A percentile compares a stretch with the other conserved stretches of the same genome.
phyloP scores from a whole-genome alignment of 2,329 filamentous ascomycete genomes.

The Microsporum canis region DNA sequence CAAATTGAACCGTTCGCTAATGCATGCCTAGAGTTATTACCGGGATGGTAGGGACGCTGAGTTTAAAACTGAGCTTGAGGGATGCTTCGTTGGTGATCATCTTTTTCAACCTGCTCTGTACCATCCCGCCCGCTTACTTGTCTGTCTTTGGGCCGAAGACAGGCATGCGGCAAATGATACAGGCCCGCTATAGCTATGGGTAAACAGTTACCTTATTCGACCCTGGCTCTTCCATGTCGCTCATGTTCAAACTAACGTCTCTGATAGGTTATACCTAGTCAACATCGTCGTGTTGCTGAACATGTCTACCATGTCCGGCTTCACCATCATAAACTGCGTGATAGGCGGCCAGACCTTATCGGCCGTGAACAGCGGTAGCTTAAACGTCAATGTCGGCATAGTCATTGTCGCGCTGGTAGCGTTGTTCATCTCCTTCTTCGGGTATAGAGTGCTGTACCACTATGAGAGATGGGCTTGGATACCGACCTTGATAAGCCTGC shows the following conservation, averaged over 20 bases:
- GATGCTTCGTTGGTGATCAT: slow-evolving; percentile 15
- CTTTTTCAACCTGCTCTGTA: slow-evolving; percentile 23
- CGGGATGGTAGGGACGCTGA: slow-evolving; percentile 15
- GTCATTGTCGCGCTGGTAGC: slow-evolving; percentile 52
- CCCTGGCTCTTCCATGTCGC: neutral
- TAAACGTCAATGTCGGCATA: slow-evolving; percentile 36
- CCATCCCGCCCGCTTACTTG: slow-evolving; percentile 17
- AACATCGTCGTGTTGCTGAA: slow-evolving; percentile 54
- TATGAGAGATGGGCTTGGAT: slow-evolving; percentile 47
- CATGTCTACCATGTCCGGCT: slow-evolving; percentile 51
- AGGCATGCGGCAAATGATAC: slow-evolving; percentile 23
- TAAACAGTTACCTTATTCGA: slow-evolving; percentile 7
- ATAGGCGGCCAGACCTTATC: slow-evolving; percentile 58
- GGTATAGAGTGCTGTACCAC: slow-evolving; percentile 55
- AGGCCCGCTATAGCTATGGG: slow-evolving; percentile 23
- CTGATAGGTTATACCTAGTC: slow-evolving; percentile 12
- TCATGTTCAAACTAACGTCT: neutral
- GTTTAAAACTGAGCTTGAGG: slow-evolving; percentile 12
- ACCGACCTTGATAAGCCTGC: slow-evolving; percentile 15
- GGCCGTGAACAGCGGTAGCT: slow-evolving; percentile 48
- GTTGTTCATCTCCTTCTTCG: slow-evolving; percentile 55
- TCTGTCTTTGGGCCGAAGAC: slow-evolving; percentile 21
- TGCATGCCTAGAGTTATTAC: slow-evolving; percentile 11
- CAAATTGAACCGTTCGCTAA: neutral
- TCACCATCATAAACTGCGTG: slow-evolving; percentile 52